phyloP scores from a whole-genome alignment of 2,329 filamentous ascomycete genomes.

The Remersonia thermophila region DNA sequence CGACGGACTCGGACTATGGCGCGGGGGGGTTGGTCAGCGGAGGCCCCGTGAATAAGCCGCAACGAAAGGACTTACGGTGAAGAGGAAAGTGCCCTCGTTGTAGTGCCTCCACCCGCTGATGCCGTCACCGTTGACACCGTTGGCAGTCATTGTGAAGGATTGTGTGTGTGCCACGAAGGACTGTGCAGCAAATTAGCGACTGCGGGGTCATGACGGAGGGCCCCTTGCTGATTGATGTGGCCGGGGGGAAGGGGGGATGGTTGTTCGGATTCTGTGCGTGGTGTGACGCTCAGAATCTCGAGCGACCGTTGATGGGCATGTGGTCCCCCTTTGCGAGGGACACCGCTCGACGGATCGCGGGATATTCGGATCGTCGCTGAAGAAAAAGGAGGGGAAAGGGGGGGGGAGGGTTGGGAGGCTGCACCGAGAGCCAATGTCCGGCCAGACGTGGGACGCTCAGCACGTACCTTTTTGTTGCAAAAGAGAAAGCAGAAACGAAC shows the following conservation, averaged over 20 bases:
- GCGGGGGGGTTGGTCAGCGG: no score
- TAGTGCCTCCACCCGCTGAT: constrained; percentile 33
- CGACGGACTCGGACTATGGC: constrained; percentile 66
- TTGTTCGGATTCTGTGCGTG: no score
- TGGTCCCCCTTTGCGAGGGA: not conserved
- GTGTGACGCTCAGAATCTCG: no score
- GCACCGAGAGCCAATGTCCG: not conserved
- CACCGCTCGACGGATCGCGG: not conserved
- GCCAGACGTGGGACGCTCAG: not conserved
- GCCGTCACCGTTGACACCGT: constrained; percentile 20
- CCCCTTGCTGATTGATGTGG: no score
- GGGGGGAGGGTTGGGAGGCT: not conserved
- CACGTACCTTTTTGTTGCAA: not conserved
- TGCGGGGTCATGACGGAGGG: not conserved
- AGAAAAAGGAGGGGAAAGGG: not conserved
- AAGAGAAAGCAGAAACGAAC: not conserved
- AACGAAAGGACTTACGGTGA: constrained; percentile 48
- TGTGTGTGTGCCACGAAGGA: constrained; percentile 2
- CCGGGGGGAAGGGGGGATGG: no score
- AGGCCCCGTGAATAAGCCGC: no score
- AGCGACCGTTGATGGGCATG: no score
- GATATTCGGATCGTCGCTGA: no score
- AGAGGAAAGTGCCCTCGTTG: constrained; percentile 64
- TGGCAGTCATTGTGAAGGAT: constrained; percentile 41
- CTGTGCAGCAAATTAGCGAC: constrained; percentile 8